Conservation (phyloP, 108 stramenopile genomes). For the Heterococcus sp. region DNA sequence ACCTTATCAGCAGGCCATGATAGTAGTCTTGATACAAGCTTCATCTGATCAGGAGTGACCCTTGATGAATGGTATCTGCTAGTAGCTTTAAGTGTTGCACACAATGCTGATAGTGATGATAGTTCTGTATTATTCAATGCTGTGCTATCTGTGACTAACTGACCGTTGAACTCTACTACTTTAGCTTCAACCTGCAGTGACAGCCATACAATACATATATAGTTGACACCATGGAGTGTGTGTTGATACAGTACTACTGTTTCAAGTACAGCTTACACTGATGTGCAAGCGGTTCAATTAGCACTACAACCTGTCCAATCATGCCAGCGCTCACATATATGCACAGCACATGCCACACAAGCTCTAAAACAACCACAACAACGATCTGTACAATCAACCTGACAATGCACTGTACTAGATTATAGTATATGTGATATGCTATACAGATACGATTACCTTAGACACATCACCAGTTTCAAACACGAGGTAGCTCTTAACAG, state of each 20-base stretch:
- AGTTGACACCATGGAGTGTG: too few species aligned
- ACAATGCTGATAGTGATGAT: neutral
- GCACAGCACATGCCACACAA: too few species aligned
- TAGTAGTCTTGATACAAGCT: neutral
- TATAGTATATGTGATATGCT: too few species aligned
- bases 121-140: neutral
- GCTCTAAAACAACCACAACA: too few species aligned
- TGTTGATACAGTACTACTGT: too few species aligned
- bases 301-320: too few species aligned
- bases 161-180: neutral
- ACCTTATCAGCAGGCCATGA: neutral
- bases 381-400: too few species aligned
- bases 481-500: slow-evolving; percentile 4
- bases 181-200: neutral
- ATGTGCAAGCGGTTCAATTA: too few species aligned
- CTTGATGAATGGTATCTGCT: neutral
- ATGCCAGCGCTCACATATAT: neutral
- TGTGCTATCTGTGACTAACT: neutral
- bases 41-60: neutral
- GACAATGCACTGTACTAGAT: too few species aligned
- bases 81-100: neutral
- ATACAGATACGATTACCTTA: too few species aligned
- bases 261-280: too few species aligned
- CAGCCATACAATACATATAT: too few species aligned
- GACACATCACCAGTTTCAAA: slow-evolving; percentile 16